phyloP scores from a whole-genome alignment of 2,329 filamentous ascomycete species.

The Sarocladium brachiariae region DNA sequence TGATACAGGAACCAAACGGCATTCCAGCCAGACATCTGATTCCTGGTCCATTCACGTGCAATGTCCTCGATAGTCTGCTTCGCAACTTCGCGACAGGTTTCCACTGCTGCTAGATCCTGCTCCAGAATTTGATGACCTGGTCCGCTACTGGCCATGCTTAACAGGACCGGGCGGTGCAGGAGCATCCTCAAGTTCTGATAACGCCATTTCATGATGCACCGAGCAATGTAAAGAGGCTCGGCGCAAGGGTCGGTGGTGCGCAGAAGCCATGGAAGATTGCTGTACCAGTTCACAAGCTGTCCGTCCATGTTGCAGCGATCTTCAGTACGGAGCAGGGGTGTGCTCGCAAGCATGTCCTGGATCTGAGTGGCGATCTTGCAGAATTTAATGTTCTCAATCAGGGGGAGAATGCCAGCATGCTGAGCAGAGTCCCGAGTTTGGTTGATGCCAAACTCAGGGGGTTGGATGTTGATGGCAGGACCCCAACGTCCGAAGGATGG shows the following conservation, averaged over 20 bases:
- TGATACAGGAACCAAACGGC: conserved; percentile 79
- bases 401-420: conserved; percentile 59
- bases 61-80: conserved; percentile 68
- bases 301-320: conserved; percentile 61
- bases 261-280: conserved; percentile 59
- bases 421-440: conserved; percentile 44
- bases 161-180: conserved; percentile 64
- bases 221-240: conserved; percentile 61
- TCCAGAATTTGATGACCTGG: conserved; percentile 42
- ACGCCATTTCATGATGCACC: conserved; percentile 75
- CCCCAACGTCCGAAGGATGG: conserved; percentile 64
- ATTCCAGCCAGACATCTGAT: conserved; percentile 75
- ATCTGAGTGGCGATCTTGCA: conserved; percentile 73
- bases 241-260: conserved; percentile 60
- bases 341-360: conserved; percentile 66
- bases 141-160: conserved; percentile 53
- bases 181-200: conserved; percentile 74
- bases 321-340: conserved; percentile 57
- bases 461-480: conserved; percentile 58
- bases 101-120: conserved; percentile 61
- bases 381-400: conserved; percentile 72
- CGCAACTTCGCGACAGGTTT: conserved; percentile 62
- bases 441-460: conserved; percentile 48
- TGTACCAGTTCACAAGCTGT: conserved; percentile 66
- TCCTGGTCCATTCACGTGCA: conserved; percentile 59